These are phyloP conservation scores for Tilletiopsis washingtonensis DNA, from an alignment of 1,284 basidiomycete genomes.

Conservation along the genomic window DNA sequence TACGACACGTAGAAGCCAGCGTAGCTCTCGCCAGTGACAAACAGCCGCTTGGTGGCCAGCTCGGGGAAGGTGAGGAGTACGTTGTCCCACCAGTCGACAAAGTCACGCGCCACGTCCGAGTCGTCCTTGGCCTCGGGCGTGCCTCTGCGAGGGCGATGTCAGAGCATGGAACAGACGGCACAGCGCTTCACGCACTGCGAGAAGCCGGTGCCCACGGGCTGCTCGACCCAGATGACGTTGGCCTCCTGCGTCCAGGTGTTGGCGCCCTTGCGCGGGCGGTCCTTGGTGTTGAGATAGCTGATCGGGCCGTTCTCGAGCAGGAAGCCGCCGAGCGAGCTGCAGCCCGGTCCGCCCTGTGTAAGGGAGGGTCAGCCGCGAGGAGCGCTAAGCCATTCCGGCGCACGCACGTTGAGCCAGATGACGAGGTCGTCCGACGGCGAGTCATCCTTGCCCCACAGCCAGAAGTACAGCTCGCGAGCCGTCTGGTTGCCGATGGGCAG, in stretches of 20 bases:
- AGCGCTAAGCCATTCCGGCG: not conserved
- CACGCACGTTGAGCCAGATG: conserved; percentile 1
- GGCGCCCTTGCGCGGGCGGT: not conserved
- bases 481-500: conserved; percentile 5
- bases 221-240: conserved; percentile 2
- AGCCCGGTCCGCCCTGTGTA: conserved; percentile 1
- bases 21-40: conserved; percentile 2
- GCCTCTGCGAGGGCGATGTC: not conserved
- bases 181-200: not conserved
- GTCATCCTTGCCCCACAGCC: conserved; percentile 3
- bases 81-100: conserved; percentile 24
- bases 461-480: not conserved
- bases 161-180: not conserved
- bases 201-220: conserved; percentile 4
- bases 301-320: conserved; percentile 3
- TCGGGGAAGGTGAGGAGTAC: conserved; percentile 8
- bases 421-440: not conserved
- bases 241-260: not conserved
- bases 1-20: conserved; percentile 2
- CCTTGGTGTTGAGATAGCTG: conserved; percentile 36
- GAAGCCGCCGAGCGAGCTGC: conserved; percentile 2
- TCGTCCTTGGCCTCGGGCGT: conserved; percentile 1
- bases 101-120: not conserved
- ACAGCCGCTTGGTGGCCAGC: conserved; percentile 1
- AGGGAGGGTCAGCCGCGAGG: not conserved